Conservation (phyloP, 2,329 filamentous ascomycete species). For the Stagonosporopsis rhizophila region DNA sequence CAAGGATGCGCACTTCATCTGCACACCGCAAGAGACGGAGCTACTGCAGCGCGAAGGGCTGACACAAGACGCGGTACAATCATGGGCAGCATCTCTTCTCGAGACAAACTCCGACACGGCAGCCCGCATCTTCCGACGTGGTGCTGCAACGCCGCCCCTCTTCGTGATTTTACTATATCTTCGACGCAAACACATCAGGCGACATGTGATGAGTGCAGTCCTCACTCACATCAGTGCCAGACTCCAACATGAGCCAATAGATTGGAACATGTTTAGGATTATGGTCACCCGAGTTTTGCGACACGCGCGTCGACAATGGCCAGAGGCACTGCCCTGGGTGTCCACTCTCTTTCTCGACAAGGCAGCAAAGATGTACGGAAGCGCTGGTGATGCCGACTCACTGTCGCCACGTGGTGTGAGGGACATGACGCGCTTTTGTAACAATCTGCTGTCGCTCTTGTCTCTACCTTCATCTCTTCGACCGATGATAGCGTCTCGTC, state of each 20-base stretch:
- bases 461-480: slow-evolving; percentile 56
- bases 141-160: slow-evolving; percentile 28
- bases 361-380: slow-evolving; percentile 28
- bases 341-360: slow-evolving; percentile 36
- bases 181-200: slow-evolving; percentile 36
- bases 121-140: slow-evolving; percentile 26
- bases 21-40: slow-evolving; percentile 27
- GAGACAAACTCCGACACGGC: slow-evolving; percentile 27
- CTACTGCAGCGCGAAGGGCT: slow-evolving; percentile 31
- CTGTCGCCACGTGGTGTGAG: slow-evolving; percentile 17
- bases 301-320: slow-evolving; percentile 41
- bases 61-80: slow-evolving; percentile 21
- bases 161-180: slow-evolving; percentile 44
- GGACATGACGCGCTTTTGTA: slow-evolving; percentile 54
- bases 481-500: slow-evolving; percentile 57
- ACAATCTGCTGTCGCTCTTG: slow-evolving; percentile 57
- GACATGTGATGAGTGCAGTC: slow-evolving; percentile 30
- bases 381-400: not conserved
- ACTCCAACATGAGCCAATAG: slow-evolving; percentile 21
- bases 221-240: slow-evolving; percentile 35
- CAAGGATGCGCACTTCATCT: slow-evolving; percentile 18
- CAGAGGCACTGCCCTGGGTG: slow-evolving; percentile 43
- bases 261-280: slow-evolving; percentile 35
- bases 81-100: slow-evolving; percentile 36
- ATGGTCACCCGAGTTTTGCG: slow-evolving; percentile 36